Evolutionary conservation across 2,329 filamentous ascomycete genomes (phyloP).

Genomic region (Helminthosporium solani): DNA sequence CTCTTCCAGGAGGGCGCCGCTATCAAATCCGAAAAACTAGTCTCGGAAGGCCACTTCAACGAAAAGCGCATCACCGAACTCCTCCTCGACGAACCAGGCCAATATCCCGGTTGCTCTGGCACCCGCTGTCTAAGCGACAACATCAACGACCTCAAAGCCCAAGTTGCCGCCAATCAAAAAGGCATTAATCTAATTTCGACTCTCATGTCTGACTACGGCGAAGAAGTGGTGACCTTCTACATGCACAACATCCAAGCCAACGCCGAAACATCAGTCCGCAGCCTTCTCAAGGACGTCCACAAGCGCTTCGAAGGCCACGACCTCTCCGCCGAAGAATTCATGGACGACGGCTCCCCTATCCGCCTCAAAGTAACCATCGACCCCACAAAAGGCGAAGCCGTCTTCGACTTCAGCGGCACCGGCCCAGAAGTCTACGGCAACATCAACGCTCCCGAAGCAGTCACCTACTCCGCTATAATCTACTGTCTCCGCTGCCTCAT

Average conservation of each 20-base stretch:
- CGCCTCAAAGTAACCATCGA: constrained; percentile 74
- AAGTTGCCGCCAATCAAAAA: constrained; percentile 83
- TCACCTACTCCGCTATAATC: constrained; percentile 82
- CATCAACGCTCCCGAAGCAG: constrained; percentile 77
- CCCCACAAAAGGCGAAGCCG: constrained; percentile 68
- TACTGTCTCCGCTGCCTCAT: constrained; percentile 82
- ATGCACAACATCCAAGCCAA: constrained; percentile 83
- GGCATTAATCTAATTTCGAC: constrained; percentile 75
- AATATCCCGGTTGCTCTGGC: constrained; percentile 73
- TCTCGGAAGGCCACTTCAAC: constrained; percentile 75
- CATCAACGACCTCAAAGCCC: constrained; percentile 81
- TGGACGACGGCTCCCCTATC: constrained; percentile 84
- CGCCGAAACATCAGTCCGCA: constrained; percentile 72
- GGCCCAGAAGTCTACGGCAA: constrained; percentile 79
- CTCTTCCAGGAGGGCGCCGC: constrained; percentile 58
- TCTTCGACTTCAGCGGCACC: constrained; percentile 77
- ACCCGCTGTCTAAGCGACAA: constrained; percentile 81
- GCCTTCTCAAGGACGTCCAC: constrained; percentile 70
- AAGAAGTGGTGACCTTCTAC: constrained; percentile 76
- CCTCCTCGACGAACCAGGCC: constrained; percentile 70
- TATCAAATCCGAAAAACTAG: constrained; percentile 64
- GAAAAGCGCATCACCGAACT: constrained; percentile 73
- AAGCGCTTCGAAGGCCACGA: constrained; percentile 67
- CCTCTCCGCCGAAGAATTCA: constrained; percentile 75
- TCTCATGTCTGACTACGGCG: constrained; percentile 75